These are phyloP conservation scores for Podospora conica DNA, from an alignment of 495 filamentous ascomycete genomes.

Conservation along the genomic window DNA sequence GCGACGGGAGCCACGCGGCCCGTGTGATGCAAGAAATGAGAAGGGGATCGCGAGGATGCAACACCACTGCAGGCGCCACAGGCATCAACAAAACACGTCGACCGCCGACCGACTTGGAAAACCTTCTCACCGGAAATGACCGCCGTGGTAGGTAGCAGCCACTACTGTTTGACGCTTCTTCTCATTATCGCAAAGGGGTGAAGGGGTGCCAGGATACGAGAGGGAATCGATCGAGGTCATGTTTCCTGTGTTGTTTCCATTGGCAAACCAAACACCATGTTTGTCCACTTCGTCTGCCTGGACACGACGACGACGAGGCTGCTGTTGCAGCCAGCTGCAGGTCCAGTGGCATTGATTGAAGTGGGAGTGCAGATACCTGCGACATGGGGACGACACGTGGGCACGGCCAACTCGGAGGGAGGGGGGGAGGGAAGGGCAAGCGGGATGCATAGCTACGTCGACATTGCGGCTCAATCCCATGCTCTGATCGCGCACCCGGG, in stretches of 20 bases:
- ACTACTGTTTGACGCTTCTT: conserved; percentile 7
- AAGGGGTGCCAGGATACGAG: not conserved
- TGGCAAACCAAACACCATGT: conserved; percentile 12
- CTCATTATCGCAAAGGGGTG: not conserved
- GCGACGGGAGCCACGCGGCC: conserved; percentile 8
- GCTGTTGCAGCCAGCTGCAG: not conserved
- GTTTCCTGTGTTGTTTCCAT: conserved; percentile 6
- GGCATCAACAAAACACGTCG: not conserved
- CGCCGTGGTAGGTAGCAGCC: conserved; percentile 1
- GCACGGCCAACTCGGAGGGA: not conserved
- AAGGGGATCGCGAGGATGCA: conserved; percentile 10
- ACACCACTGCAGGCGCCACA: conserved; percentile 4
- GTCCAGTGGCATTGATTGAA: not conserved
- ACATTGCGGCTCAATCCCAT: not conserved
- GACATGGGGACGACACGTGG: conserved; percentile 9
- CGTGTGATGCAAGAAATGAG: conserved; percentile 11
- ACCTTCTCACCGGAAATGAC: not conserved
- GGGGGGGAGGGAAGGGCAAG: not conserved
- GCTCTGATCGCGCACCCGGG: conserved; percentile 1
- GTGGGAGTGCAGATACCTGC: not conserved
- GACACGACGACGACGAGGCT: not conserved
- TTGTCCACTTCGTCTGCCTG: not conserved
- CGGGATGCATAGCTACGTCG: conserved; percentile 8
- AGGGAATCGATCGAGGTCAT: not conserved
- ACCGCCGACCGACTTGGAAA: not conserved